Evolutionary conservation across 306 rosid species (phyloP), one percentile per base, ranked within the genome.

Genomic region (Vigna nakashimae): DNA sequence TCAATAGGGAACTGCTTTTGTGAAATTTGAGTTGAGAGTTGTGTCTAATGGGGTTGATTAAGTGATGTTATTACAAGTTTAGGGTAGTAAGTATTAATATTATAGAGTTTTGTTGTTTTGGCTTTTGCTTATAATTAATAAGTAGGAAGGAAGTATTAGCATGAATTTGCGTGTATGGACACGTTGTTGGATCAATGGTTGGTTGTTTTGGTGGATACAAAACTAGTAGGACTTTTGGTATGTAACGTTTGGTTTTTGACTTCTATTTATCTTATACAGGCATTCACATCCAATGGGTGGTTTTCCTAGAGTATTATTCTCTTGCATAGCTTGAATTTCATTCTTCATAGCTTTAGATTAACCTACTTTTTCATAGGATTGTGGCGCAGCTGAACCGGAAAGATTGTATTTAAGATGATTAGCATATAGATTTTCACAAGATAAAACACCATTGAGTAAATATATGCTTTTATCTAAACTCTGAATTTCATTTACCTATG

Each of bases 201-300:
- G 48, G 42, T 55, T 20, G 48, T 72, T 72, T 11, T 24, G 6
- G n/a, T 24, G 56, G 67, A 73, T 73, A 13, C 7, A 56, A 24
- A 55, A 40, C 53, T 1, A 6, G 24, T 73, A 24, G 28, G 57
- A 73, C 68, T 73, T 57, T 43, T 56, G 24, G 4, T 4, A 15
- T 73, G 65, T 6, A 40, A 52, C 11, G 15, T 71, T 52, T 58
- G 7, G 0, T 26, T 20, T 20, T 38, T 1, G 2, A 13, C 8
- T n/a, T 38, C 17, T 40, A 1, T 38, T 9, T 62, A n/a, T 20
- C 22, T 20, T 20, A 20, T 20, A 20, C 22, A 20, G 22, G 22
- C 22, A 20, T 20, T 20, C 22, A 20, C 22, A 20, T 20, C 22
- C 22, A 20, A 20, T 20, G 22, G 22, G 22, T 20, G 22, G 1